phyloP scores from a whole-genome alignment of 768 basidiomycete genomes.

The Termitomyces sp. region DNA sequence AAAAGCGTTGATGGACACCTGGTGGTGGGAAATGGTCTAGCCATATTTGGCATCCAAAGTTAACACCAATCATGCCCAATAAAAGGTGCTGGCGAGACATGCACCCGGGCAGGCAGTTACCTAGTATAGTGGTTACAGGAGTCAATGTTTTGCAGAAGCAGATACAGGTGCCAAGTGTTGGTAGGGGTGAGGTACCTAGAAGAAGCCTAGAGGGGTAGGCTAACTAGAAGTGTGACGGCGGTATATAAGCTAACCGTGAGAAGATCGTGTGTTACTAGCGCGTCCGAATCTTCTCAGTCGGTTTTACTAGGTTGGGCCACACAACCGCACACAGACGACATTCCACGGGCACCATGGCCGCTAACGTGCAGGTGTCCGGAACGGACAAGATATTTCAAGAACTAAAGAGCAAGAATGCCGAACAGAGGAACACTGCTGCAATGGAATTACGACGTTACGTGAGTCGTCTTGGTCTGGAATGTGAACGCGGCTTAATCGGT shows the following conservation, averaged over 20 bases:
- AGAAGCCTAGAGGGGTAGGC: no score
- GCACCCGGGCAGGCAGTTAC: background rate
- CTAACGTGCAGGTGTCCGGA: conserved; percentile 49
- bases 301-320: background rate
- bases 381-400: conserved; percentile 64
- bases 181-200: no score
- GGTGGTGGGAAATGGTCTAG: no score
- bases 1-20: no score
- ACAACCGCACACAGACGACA: background rate
- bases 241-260: background rate
- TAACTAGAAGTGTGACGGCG: no score
- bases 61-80: background rate
- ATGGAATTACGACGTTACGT: conserved; percentile 73
- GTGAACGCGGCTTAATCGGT: conserved; percentile 2
- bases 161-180: no score
- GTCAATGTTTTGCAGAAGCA: background rate
- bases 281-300: background rate
- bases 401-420: conserved; percentile 57
- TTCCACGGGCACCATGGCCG: conserved; percentile 45
- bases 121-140: background rate
- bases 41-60: no score
- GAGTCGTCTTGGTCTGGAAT: conserved; percentile 19
- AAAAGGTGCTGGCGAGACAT: background rate
- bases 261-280: background rate
- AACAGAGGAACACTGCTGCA: conserved; percentile 63